Evolutionary conservation across 2,329 filamentous ascomycete species (phyloP), one percentile per base, ranked within the genome.

Genomic region (Scorias spongiosa): DNA sequence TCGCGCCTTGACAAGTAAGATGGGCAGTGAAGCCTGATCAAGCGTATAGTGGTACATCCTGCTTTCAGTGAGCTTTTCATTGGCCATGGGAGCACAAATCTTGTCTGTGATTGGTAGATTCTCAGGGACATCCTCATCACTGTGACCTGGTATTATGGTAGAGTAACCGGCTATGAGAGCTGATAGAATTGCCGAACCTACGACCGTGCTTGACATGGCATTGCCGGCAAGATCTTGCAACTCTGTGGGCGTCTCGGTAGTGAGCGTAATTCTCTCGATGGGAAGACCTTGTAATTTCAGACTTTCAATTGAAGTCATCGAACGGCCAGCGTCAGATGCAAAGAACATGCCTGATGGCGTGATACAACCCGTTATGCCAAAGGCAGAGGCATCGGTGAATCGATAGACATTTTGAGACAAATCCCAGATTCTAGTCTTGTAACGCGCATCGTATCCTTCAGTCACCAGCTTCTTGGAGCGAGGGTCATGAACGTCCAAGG

Each of bases 141-240:
- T 9, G 62, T 57, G 46, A 66, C 71, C 2, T 10, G 11, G 30
- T 1, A 39, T 17, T 11, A 49, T 29, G 11, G 49, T 42, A 20
- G 50, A 6, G 26, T 46, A 46, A 2, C 61, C 63, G 26, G 61
- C 48, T 68, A 77, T 69, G 1, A 88, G 58, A 0, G 75, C 70
- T 1, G 75, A 66, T 2, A 84, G 53, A 1, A 83, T 69, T 0
- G 74, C 72, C 1, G 73, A 68, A 2, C 78, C 80, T 9, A 87
- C 75, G 1, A 86, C 80, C 0, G 83, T 81, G 0, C 76, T 76
- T 1, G 74, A 78, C 84, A 89, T 89, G 0, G 84, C 84, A 57
- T 91, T 89, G 0, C 84, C 84, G 2, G 81, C 81, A 2, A 89
- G 64, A 49, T 86, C 76, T 48, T 80, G 75, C 2, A 84, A 64